Conservation (phyloP, 2,329 filamentous ascomycete genomes). For the Pseudogymnoascus sp. region DNA sequence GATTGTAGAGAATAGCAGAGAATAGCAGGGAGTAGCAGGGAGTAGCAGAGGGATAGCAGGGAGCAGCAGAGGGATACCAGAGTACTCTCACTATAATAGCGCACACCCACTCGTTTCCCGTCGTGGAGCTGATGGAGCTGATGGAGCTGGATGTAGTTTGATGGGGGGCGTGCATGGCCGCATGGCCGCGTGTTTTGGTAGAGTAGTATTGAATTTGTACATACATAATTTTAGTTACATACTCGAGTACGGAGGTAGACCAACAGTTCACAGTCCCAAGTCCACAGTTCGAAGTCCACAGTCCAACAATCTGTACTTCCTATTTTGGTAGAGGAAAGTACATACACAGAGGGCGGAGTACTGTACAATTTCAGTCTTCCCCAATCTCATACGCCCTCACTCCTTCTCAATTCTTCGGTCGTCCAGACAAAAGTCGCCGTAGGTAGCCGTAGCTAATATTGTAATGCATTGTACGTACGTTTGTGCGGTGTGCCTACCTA, state of each 20-base stretch:
- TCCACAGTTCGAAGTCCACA: too few relatives aligned
- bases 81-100: not conserved
- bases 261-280: too few relatives aligned
- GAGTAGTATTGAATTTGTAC: not conserved
- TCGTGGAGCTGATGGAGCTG: not conserved
- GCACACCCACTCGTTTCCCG: not conserved
- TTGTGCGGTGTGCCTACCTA: not conserved
- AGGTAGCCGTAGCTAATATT: not conserved
- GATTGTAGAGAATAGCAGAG: too few relatives aligned
- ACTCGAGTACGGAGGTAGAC: too few relatives aligned
- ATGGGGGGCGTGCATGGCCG: not conserved
- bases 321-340: too few relatives aligned
- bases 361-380: too few relatives aligned
- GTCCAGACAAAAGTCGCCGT: not conserved
- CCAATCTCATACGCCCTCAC: not conserved
- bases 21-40: too few relatives aligned
- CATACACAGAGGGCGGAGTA: too few relatives aligned
- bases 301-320: too few relatives aligned
- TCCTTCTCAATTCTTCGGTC: not conserved
- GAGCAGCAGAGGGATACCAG: too few relatives aligned
- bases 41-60: too few relatives aligned
- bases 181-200: not conserved
- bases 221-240: not conserved
- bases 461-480: not conserved
- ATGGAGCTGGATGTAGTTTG: not conserved